These are phyloP conservation scores for Neonectria ditissima DNA, from an alignment of 2,329 filamentous ascomycete genomes.

Conservation along the genomic window DNA sequence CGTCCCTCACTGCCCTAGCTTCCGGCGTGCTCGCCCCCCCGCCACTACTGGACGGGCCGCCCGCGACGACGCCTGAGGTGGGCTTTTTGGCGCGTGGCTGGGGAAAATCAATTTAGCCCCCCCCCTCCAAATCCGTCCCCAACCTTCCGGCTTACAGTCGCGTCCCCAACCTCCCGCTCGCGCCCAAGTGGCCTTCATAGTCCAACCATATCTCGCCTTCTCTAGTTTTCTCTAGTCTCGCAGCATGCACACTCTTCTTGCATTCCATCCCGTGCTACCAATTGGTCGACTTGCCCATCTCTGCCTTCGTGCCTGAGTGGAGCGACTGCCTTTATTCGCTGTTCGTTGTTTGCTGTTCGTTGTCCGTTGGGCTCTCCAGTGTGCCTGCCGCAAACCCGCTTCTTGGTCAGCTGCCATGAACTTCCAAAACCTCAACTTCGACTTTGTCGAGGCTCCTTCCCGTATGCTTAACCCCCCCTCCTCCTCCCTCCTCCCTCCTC, in stretches of 20 bases:
- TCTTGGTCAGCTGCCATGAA: conserved; percentile 50
- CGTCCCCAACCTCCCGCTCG: conserved; percentile 44
- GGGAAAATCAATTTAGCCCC: conserved; percentile 33
- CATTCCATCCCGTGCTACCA: conserved; percentile 48
- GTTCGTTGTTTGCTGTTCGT: conserved; percentile 4
- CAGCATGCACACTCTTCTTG: conserved; percentile 48
- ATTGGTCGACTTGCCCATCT: conserved; percentile 48
- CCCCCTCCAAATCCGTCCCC: conserved; percentile 21
- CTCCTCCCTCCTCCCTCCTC: background rate
- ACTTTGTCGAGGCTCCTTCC: conserved; percentile 52
- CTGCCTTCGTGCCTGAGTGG: conserved; percentile 43
- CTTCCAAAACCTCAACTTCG: conserved; percentile 51
- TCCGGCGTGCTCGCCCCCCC: background rate
- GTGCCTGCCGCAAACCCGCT: conserved; percentile 28
- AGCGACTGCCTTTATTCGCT: conserved; percentile 40
- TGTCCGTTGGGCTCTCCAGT: conserved; percentile 19
- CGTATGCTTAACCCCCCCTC: conserved; percentile 47
- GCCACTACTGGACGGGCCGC: conserved; percentile 23
- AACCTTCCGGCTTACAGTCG: conserved; percentile 38
- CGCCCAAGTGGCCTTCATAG: conserved; percentile 38
- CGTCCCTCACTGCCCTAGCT: background rate
- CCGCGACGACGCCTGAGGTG: conserved; percentile 36
- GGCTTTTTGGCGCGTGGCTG: conserved; percentile 37
- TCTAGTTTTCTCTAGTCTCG: conserved; percentile 30
- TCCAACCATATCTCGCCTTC: conserved; percentile 50